A percentile compares a stretch with the other conserved stretches of the same genome.
Conservation (phyloP, 495 filamentous ascomycete species). For the Aspergillus bridgeri region DNA sequence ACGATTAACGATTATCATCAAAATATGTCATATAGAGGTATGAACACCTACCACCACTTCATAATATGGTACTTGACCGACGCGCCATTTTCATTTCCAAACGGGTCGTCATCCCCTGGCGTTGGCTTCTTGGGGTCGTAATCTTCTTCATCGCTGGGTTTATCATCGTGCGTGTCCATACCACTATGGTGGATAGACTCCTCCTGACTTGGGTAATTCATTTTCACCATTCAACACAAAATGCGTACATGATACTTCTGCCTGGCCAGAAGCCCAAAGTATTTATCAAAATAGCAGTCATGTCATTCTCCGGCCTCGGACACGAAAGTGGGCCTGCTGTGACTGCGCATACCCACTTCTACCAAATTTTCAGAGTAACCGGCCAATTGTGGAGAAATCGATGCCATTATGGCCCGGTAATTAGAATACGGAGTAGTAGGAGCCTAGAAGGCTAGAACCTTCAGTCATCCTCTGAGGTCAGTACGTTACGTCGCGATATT, state of each 20-base stretch:
- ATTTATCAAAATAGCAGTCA: neutral
- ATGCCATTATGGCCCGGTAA: neutral
- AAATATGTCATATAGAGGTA: too few species aligned
- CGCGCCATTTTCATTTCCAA: neutral
- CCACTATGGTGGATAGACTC: neutral
- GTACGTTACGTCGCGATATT: neutral
- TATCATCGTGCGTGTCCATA: neutral
- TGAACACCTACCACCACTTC: neutral
- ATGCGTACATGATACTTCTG: neutral
- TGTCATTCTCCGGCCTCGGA: neutral
- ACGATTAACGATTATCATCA: neutral
- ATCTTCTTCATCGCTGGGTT: neutral
- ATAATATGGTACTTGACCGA: neutral
- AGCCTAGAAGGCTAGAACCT: neutral
- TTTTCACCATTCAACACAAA: neutral
- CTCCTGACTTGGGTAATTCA: neutral
- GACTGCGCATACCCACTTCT: neutral
- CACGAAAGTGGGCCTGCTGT: neutral
- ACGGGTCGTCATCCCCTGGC: neutral
- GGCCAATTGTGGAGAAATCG: neutral
- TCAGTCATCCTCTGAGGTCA: neutral
- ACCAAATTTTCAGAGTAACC: neutral
- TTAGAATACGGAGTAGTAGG: too few species aligned
- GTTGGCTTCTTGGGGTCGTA: neutral
- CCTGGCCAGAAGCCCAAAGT: neutral